Evolutionary conservation across 495 filamentous ascomycete species (phyloP).

Genomic region (Penicillium flavigenum): DNA sequence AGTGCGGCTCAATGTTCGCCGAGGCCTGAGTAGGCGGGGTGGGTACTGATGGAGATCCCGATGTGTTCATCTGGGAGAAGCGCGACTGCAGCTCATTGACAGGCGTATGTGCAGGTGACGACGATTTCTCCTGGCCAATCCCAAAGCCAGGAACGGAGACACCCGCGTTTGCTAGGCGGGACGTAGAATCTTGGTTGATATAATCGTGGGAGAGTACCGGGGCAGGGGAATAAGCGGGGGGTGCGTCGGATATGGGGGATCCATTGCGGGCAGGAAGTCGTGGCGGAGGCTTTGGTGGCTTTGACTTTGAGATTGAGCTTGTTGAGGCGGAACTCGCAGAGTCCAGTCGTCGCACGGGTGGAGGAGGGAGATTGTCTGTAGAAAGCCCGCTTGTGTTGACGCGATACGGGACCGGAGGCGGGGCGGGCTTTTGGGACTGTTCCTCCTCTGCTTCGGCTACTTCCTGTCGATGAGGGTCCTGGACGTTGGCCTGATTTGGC

Average conservation of each 20-base stretch:
- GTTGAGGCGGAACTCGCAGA: slow-evolving; percentile 39
- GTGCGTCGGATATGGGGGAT: slow-evolving; percentile 48
- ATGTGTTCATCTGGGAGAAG: slow-evolving; percentile 57
- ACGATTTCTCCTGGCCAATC: slow-evolving; percentile 51
- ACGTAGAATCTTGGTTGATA: slow-evolving; percentile 68
- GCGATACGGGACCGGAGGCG: slow-evolving; percentile 66
- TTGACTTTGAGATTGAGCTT: slow-evolving; percentile 39
- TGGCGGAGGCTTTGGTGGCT: slow-evolving; percentile 62
- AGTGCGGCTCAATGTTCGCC: slow-evolving; percentile 23
- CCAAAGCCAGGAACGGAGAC: slow-evolving; percentile 80
- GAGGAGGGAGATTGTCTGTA: slow-evolving; percentile 67
- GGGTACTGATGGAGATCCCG: slow-evolving; percentile 23
- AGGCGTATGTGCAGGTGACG: slow-evolving; percentile 30
- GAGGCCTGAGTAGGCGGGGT: slow-evolving; percentile 50
- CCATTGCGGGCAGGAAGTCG: slow-evolving; percentile 70
- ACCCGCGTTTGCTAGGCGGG: slow-evolving; percentile 70
- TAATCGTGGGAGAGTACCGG: slow-evolving; percentile 37
- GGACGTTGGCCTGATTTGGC: slow-evolving; percentile 43
- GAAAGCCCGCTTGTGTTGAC: slow-evolving; percentile 69
- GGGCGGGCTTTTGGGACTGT: slow-evolving; percentile 42
- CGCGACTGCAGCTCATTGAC: slow-evolving; percentile 67
- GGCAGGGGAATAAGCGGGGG: slow-evolving; percentile 50
- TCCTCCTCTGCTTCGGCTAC: slow-evolving; percentile 36
- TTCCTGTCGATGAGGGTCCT: slow-evolving; percentile 35
- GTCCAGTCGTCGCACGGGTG: slow-evolving; percentile 59